Evolutionary conservation across 1,284 basidiomycete species (phyloP).

Genomic region (Pterulicium gracile): DNA sequence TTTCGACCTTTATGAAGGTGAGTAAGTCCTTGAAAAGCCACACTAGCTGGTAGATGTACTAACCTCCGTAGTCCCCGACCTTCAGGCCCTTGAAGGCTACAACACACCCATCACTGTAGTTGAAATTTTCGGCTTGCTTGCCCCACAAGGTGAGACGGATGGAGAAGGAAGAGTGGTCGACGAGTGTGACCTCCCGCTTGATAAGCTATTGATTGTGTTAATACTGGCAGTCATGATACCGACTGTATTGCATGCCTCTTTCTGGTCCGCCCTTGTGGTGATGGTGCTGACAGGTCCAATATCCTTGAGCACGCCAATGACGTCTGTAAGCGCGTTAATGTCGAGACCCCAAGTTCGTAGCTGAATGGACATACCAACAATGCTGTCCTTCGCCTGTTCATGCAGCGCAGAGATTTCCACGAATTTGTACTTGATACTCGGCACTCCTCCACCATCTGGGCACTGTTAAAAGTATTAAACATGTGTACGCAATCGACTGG

Average conservation of each 20-base stretch:
- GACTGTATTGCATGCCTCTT: conserved; percentile 46
- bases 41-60: conserved; percentile 10
- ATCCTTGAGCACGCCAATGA: conserved; percentile 80
- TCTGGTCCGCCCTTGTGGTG: conserved; percentile 61
- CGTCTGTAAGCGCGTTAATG: conserved; percentile 40
- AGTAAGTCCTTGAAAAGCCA: not conserved
- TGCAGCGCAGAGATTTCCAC: conserved; percentile 57
- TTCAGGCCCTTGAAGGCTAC: conserved; percentile 94
- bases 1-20: not conserved
- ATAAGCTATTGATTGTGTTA: conserved; percentile 39
- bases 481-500: not conserved
- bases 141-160: conserved; percentile 94
- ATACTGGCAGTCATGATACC: conserved; percentile 7
- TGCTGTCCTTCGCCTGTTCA: conserved; percentile 61
- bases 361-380: conserved; percentile 48
- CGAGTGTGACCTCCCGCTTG: conserved; percentile 84
- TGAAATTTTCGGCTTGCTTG: conserved; percentile 83
- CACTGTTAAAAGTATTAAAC: conserved; percentile 38
- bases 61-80: conserved; percentile 90
- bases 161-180: conserved; percentile 75
- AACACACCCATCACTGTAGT: conserved; percentile 48
- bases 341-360: conserved; percentile 13
- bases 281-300: conserved; percentile 62
- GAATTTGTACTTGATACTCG: conserved; percentile 80
- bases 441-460: conserved; percentile 64